Evolutionary conservation across 805 yeast species (phyloP), one percentile per base, ranked within the genome.

Genomic region (Candida gorgasii): DNA sequence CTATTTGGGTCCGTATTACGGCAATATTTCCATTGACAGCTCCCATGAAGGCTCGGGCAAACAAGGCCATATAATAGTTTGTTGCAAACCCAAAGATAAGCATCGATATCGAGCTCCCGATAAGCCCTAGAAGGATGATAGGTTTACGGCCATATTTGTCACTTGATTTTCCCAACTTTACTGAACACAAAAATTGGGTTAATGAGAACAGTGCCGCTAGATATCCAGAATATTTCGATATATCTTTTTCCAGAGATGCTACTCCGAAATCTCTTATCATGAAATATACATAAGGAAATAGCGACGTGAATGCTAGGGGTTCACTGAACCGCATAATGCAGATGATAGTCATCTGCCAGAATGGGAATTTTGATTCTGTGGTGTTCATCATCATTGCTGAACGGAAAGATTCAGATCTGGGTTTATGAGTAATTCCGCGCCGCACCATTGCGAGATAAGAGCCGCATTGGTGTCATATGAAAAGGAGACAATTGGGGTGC

Each of bases 241-340:
- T 77, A 40, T 75, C 75, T 13, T 75, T 69, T 36, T 76, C 77
- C 14, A 66, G 62, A 22, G 73, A 40, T 9, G 77, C 76, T 8
- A 78, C 59, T 3, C 72, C 71, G 54, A 80, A 80, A 46, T 78
- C 82, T 46, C 76, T 58, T 13, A 80, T 79, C 84, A 81, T 77
- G 61, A 77, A 81, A 56, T 76, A 81, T 28, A 80, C 71, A 51
- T 80, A 81, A 3, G 86, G 86, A 52, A 81, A 80, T 24, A 80
- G 56, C 4, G 84, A 78, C 3, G 85, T 78, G 62, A 80, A 81
- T 2, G 84, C 78, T 15, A 80, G 69, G 1, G 86, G 86, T 53
- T 80, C 86, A 9, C 80, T 69, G 45, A 80, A 75, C 41, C 86
- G 62, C 38, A 79, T 75, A 23, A 73, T 47, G 23, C 67, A 48